Conservation (phyloP, 2,329 filamentous ascomycete species). For the Endocalyx cinctus region DNA sequence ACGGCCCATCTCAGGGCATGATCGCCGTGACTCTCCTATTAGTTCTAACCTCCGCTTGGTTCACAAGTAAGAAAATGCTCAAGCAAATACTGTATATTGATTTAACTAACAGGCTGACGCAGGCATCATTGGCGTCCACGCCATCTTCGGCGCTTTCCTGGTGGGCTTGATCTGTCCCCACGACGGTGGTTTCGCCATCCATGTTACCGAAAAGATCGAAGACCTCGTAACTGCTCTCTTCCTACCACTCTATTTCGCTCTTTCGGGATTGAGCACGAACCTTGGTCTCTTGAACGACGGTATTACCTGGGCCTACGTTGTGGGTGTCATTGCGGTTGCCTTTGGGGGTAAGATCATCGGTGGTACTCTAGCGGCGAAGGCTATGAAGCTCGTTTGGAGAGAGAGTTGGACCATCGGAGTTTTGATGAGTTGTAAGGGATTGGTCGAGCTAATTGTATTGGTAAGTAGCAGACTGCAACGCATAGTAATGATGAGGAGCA, state of each 20-base stretch:
- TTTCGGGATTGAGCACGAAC: slow-evolving; percentile 85
- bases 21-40: slow-evolving; percentile 79
- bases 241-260: slow-evolving; percentile 85
- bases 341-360: slow-evolving; percentile 83
- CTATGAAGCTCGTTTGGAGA: slow-evolving; percentile 79
- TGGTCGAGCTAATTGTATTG: slow-evolving; percentile 92
- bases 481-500: too few species aligned
- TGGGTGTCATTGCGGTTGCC: slow-evolving; percentile 76
- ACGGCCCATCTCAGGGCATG: slow-evolving; percentile 81
- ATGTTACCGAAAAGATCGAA: slow-evolving; percentile 89
- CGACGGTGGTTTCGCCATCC: slow-evolving; percentile 84
- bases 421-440: slow-evolving; percentile 93
- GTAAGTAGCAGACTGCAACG: too few species aligned
- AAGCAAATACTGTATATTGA: background rate
- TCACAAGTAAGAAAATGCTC: slow-evolving; percentile 36
- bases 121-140: slow-evolving; percentile 83
- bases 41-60: slow-evolving; percentile 62
- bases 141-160: slow-evolving; percentile 91
- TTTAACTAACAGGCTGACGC: slow-evolving; percentile 40
- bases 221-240: slow-evolving; percentile 83
- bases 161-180: slow-evolving; percentile 87
- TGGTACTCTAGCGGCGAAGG: slow-evolving; percentile 70
- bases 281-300: slow-evolving; percentile 78
- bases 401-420: slow-evolving; percentile 85
- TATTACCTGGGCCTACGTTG: slow-evolving; percentile 83